A percentile compares a stretch with the other conserved stretches of the same genome.
phyloP scores from a whole-genome alignment of 2,329 filamentous ascomycete genomes.

The Aspergillus versicolor region DNA sequence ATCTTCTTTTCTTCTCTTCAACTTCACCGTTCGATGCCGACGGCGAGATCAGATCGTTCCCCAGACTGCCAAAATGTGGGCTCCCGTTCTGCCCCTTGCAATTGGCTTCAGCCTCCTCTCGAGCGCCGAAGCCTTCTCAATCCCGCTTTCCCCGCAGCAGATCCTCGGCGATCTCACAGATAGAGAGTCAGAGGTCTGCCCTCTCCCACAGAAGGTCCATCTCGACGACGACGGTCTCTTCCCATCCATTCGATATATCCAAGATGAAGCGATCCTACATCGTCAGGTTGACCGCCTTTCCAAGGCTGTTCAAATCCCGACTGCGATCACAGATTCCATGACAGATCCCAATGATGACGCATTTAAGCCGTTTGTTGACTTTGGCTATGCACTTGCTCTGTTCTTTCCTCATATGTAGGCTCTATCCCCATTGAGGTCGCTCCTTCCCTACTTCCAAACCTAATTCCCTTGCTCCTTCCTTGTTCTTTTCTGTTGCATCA shows the following conservation, averaged over 20 bases:
- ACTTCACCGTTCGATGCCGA: neutral
- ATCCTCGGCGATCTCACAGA: constrained; percentile 16
- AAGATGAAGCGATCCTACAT: constrained; percentile 27
- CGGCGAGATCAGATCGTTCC: neutral
- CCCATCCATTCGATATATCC: constrained; percentile 28
- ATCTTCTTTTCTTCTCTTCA: neutral
- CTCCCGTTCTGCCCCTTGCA: neutral
- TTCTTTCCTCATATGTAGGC: constrained; percentile 53
- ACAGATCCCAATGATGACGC: constrained; percentile 55
- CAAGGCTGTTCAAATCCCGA: constrained; percentile 57
- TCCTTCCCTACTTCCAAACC: neutral
- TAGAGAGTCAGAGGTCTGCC: constrained; percentile 25
- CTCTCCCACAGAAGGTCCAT: constrained; percentile 28
- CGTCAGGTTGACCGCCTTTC: constrained; percentile 53
- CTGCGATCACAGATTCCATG: constrained; percentile 36
- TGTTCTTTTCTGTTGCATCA: neutral
- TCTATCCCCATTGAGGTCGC: neutral
- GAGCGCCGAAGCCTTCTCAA: constrained; percentile 19
- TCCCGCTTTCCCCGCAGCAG: constrained; percentile 25
- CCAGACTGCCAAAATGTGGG: neutral
- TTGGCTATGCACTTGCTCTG: constrained; percentile 51
- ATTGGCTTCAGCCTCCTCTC: constrained; percentile 13
- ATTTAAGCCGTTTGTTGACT: constrained; percentile 59
- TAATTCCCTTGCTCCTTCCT: neutral
- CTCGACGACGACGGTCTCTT: constrained; percentile 30